Percentiles rank a stretch among this genome's conserved stretches.
Evolutionary conservation across 768 basidiomycete genomes (phyloP).

Genomic region (Lentinula edodes): DNA sequence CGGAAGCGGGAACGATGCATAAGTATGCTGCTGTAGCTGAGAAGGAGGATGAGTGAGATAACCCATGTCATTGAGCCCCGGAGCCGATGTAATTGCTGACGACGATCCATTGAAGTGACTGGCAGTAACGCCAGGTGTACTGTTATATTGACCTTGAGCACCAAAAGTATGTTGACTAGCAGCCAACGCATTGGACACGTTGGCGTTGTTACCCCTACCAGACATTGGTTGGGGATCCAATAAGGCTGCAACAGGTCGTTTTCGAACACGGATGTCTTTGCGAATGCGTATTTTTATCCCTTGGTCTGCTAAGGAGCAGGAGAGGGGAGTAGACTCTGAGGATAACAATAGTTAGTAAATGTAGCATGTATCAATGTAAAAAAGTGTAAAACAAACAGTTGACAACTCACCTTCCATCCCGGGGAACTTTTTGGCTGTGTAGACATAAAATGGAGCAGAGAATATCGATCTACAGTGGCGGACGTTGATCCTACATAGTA

Average conservation of each 20-base stretch:
- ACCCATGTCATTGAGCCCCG: conserved; percentile 18
- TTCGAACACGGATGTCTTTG: conserved; percentile 84
- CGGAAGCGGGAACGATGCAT: conserved; percentile 4
- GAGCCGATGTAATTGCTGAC: background rate
- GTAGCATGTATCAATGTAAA: conserved; percentile 6
- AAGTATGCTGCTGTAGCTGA: conserved; percentile 13
- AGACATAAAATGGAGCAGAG: conserved; percentile 88
- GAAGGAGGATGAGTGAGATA: conserved; percentile 15
- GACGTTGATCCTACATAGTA: conserved; percentile 60
- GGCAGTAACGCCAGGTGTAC: conserved; percentile 20
- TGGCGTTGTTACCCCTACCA: conserved; percentile 7
- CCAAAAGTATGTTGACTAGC: conserved; percentile 9
- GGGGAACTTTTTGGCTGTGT: conserved; percentile 94
- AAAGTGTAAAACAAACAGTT: background rate
- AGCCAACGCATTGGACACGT: conserved; percentile 6
- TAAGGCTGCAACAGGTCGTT: conserved; percentile 39
- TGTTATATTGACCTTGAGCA: conserved; percentile 12
- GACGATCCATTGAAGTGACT: conserved; percentile 13
- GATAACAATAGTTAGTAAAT: background rate
- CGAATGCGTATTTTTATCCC: conserved; percentile 94
- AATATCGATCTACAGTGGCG: conserved; percentile 88
- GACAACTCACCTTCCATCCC: conserved; percentile 80
- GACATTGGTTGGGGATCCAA: conserved; percentile 12
- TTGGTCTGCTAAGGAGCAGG: conserved; percentile 89
- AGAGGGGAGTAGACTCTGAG: conserved; percentile 82